Evolutionary conservation across 1,139 yeast genomes (phyloP).

Genomic region (Pichia sorboxylosa): DNA sequence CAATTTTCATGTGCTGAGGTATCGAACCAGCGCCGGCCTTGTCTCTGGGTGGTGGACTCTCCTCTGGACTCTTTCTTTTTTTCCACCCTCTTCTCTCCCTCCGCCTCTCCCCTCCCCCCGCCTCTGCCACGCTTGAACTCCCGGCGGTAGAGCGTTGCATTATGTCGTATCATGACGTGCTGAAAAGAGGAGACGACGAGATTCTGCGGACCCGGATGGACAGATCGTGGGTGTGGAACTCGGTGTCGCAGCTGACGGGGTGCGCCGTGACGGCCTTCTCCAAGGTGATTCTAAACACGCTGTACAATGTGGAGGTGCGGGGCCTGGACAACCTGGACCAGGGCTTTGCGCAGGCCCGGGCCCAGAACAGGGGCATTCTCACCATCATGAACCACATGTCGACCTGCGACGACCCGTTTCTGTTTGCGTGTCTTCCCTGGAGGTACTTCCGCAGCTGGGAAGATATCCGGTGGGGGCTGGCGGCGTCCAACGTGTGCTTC

Average conservation of each 20-base stretch:
- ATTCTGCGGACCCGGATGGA: slow-evolving; percentile 50
- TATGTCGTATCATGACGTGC: slow-evolving; percentile 68
- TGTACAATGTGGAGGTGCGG: slow-evolving; percentile 52
- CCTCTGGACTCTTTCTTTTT: too few species aligned
- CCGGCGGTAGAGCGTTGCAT: too few species aligned
- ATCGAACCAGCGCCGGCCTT: too few species aligned
- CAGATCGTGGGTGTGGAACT: slow-evolving; percentile 47
- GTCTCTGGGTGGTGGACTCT: too few species aligned
- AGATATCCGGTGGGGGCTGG: slow-evolving; percentile 84
- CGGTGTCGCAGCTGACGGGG: slow-evolving; percentile 60
- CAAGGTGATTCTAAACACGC: slow-evolving; percentile 46
- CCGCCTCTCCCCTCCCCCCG: too few species aligned
- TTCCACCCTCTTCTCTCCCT: too few species aligned
- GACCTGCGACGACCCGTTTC: slow-evolving; percentile 82
- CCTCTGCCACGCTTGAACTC: too few species aligned
- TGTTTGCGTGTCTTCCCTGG: slow-evolving; percentile 82
- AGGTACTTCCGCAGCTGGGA: slow-evolving; percentile 51
- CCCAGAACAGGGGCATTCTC: slow-evolving; percentile 61
- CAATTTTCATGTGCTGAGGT: too few species aligned
- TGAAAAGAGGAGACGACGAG: slow-evolving; percentile 66
- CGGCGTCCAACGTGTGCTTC: slow-evolving; percentile 87
- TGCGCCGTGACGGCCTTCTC: slow-evolving; percentile 53
- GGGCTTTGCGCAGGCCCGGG: slow-evolving; percentile 50
- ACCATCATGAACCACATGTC: slow-evolving; percentile 97
- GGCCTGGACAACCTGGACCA: slow-evolving; percentile 51